Percentiles rank a stretch among this genome's conserved stretches.
Conservation (phyloP, 352 stramenopile species). For the Globisporangium canariense region DNA sequence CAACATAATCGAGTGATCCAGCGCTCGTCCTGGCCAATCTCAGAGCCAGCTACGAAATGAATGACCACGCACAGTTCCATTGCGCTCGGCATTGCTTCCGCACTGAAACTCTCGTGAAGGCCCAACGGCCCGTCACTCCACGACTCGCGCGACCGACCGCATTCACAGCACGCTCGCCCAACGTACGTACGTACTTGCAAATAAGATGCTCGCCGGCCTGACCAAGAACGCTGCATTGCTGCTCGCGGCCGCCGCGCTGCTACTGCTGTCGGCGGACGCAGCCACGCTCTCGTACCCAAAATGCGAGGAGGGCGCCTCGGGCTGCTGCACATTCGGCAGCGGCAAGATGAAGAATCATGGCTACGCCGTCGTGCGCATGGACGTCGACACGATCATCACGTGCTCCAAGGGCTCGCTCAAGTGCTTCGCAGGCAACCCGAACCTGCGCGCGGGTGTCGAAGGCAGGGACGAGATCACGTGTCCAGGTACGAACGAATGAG, state of each 20-base stretch:
- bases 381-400: constrained; percentile 58
- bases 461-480: constrained; percentile 38
- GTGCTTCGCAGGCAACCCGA: constrained; percentile 60
- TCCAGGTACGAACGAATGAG: constrained; percentile 30
- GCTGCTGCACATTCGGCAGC: constrained; percentile 54
- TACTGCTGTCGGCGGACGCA: constrained; percentile 18
- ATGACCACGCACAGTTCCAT: too few relatives aligned
- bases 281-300: constrained; percentile 45
- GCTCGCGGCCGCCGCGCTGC: constrained; percentile 18
- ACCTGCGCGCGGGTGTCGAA: constrained; percentile 38
- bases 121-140: not conserved
- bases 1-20: too few relatives aligned
- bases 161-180: not conserved
- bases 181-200: not conserved
- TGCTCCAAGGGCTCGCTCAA: constrained; percentile 48
- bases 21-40: too few relatives aligned
- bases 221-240: constrained; percentile 25
- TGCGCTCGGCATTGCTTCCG: not conserved
- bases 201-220: constrained; percentile 24
- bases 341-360: constrained; percentile 57
- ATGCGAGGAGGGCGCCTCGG: constrained; percentile 35
- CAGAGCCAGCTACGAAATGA: too few relatives aligned
- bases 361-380: constrained; percentile 48
- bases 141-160: constrained; percentile 3
- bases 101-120: not conserved